Base-by-base conservation (phyloP, 148 eudicot genomes). In the Rhododendron simsii region DNA sequence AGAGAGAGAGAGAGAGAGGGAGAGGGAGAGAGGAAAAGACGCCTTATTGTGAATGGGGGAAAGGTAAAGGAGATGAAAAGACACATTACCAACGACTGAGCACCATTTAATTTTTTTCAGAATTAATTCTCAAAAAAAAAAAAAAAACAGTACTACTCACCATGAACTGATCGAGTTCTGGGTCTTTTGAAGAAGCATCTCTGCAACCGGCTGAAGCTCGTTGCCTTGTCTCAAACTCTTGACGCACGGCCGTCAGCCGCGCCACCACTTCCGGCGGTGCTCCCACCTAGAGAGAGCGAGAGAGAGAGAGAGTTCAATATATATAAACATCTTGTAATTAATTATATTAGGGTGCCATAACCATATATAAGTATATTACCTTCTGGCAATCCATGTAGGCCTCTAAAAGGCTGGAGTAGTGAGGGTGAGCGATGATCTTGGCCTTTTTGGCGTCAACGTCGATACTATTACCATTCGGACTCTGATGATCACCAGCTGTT, bases 121-220 rank as follows among this genome's bases (percentile, higher is more conserved):
- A 55, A 55, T 55, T 5, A 55, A 16, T 55, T 55, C 2, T 3
- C 3, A 12, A 11, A 3, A 69, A 28, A 16, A 12, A 11, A 3
- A 69, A 28, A 16, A 55, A 55, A 55, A 55, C 20, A 55, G 61
- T 55, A 18, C 57, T 3, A 2, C 26, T 78, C 55, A 94, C 99
- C 98, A 96, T 95, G 86, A 96, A 96, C 89, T 96, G 99, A 87
- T 96, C 99, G 7, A 96, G 98, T 78, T 96, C 99, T 3, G 99
- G 99, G 84, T 96, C 99, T 86, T 95, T 95, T 41, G 92, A 87
- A 10, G 92, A 87, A 12, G 82, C 84, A 84, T 93, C 94, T 80
- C 91, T 90, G 45, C 86, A 81, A 12, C 84, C 50, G 81, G 86
- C 87, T 0, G 94, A 85, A 84, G 92, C 93, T 84, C 94, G 92